Evolutionary conservation across 495 filamentous ascomycete species (phyloP).

Genomic region (Penicillium longicatenatum): DNA sequence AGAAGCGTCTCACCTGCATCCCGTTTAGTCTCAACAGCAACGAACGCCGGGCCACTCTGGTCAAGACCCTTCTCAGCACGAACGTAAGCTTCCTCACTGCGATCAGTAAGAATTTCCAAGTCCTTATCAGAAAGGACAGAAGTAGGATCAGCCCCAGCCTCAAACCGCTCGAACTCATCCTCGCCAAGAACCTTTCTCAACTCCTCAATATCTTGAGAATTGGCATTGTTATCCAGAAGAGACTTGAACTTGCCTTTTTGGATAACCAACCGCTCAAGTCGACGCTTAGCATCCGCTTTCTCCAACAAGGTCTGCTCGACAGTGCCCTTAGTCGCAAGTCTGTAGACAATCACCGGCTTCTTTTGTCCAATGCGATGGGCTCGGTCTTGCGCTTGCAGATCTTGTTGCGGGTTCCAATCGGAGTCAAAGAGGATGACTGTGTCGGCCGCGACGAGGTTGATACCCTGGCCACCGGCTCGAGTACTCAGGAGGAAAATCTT

Average conservation of each 20-base stretch:
- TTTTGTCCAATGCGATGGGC: constrained; percentile 98
- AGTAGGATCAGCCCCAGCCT: constrained; percentile 50
- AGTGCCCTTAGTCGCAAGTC: constrained; percentile 90
- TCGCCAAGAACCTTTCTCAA: constrained; percentile 49
- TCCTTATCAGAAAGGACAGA: constrained; percentile 76
- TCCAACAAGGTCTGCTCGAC: constrained; percentile 97
- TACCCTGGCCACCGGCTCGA: constrained; percentile 87
- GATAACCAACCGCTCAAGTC: constrained; percentile 92
- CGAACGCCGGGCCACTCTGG: constrained; percentile 42
- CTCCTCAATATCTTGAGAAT: constrained; percentile 44
- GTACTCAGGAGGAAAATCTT: constrained; percentile 92
- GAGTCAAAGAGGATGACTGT: constrained; percentile 99
- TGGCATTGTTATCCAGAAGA: constrained; percentile 44
- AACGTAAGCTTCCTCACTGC: constrained; percentile 82
- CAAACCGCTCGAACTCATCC: constrained; percentile 59
- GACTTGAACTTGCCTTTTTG: constrained; percentile 79
- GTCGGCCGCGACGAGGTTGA: constrained; percentile 96
- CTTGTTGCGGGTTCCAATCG: constrained; percentile 99
- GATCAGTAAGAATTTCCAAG: constrained; percentile 76
- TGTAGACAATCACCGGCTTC: constrained; percentile 98
- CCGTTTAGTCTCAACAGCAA: constrained; percentile 46
- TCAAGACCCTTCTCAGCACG: constrained; percentile 72
- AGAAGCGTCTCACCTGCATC: constrained; percentile 35
- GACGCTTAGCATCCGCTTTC: constrained; percentile 87
- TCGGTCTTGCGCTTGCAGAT: constrained; percentile 98